Evolutionary conservation across 331 rosid species (phyloP).

Genomic region (Malus hybrid): DNA sequence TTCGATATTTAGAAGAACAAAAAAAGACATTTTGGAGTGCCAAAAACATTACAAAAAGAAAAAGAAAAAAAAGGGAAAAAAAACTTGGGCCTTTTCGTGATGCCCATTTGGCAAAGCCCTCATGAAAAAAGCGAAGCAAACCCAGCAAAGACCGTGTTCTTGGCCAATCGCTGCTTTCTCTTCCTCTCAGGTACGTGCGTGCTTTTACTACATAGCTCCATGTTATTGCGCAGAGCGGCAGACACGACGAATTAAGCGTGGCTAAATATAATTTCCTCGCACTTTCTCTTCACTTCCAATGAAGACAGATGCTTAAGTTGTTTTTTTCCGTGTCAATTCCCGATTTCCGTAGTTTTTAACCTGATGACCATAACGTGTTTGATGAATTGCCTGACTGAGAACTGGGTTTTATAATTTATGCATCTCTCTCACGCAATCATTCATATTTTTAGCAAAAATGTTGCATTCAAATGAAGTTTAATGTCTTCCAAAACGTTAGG

Average conservation of each 20-base stretch:
- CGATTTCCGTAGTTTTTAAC: background rate
- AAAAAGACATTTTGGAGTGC: too few species aligned
- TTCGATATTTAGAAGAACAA: too few species aligned
- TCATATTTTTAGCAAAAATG: background rate
- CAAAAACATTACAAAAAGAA: too few species aligned
- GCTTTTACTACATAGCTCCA: background rate
- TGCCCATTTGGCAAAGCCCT: too few species aligned
- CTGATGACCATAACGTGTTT: conserved; percentile 4
- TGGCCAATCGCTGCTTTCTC: background rate
- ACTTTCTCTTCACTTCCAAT: background rate
- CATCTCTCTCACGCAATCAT: background rate
- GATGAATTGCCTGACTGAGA: conserved; percentile 25
- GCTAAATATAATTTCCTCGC: background rate
- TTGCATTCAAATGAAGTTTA: background rate
- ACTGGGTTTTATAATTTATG: background rate
- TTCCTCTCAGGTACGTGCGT: background rate
- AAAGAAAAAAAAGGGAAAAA: background rate
- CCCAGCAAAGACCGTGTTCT: background rate
- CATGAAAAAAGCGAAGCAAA: background rate
- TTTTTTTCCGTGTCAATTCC: background rate
- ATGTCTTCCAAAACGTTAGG: background rate
- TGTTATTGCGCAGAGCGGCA: background rate
- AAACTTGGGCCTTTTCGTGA: background rate
- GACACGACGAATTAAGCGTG: background rate
- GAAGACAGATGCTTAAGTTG: background rate